Evolutionary conservation across 2,329 filamentous ascomycete species (phyloP), one percentile per base, ranked within the genome.

Genomic region (Fusarium torreyae): DNA sequence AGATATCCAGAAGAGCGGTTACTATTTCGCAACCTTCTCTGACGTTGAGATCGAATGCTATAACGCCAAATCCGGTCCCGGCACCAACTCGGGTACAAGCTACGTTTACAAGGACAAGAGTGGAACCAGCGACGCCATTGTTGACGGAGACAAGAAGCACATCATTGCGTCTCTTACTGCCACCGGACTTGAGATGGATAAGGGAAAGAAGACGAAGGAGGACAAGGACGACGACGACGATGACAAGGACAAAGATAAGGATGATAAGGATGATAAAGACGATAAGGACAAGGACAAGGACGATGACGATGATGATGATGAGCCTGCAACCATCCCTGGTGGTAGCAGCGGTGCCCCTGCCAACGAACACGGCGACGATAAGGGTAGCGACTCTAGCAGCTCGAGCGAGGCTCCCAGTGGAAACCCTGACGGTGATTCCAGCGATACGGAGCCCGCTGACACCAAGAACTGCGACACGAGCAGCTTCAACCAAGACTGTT

Each of bases 31-130:
- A 55, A 88, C 88, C 43, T 88, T 98, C 74, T 85, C 89, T 56
- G 89, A 94, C 56, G 88, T 99, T 63, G 86, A 84, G n/a, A 89
- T 98, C 36, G 83, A 94, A 71, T 99, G 96, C 89, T 98, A 92
- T 85, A 87, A 94, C 72, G 84, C 87, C 34, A 78, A 81, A 56
- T 80, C 71, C 18, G 75, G 77, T 0, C 89, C 93, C 5, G 96
- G 95, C 31, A 86, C 87, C 22, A 92, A 89, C 80, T 88, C 85
- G 56, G 88, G 88, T 69, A 87, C 84, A 71, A 90, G 91, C 24
- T 99, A 98, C 86, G 87, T 89, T 70, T 97, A 92, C 85, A 91
- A 87, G 66, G 83, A 88, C 75, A 74, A 78, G 22, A 79, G 80
- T 1, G 92, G 86, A 58, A 91, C 92, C 60, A 95, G 97, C 82